Percentiles rank a stretch among this genome's conserved stretches.
These are phyloP conservation scores for Septoria petroselini DNA, from an alignment of 2,329 filamentous ascomycete species.

Conservation along the genomic window DNA sequence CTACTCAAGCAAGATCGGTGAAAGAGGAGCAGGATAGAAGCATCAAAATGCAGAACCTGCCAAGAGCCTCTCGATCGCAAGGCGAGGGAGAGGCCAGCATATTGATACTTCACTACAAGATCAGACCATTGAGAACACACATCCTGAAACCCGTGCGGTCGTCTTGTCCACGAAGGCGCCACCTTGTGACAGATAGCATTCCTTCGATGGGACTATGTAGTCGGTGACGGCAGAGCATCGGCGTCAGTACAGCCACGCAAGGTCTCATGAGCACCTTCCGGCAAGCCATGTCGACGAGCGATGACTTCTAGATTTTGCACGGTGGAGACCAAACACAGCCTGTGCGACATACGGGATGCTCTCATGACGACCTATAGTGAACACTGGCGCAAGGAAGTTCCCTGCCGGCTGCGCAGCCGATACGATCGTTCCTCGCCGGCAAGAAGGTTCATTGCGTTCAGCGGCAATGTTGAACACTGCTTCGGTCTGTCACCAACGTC, in stretches of 20 bases:
- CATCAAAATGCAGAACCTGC: no score
- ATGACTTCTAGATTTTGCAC: conserved; percentile 14
- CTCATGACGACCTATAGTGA: conserved; percentile 42
- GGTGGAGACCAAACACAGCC: conserved; percentile 14
- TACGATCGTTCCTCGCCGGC: conserved; percentile 43
- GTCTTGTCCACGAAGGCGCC: no score
- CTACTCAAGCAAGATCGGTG: no score
- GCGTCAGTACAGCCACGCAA: not conserved
- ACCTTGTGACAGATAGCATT: no score
- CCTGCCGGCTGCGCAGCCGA: conserved; percentile 41
- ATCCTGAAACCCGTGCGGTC: no score
- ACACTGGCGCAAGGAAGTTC: conserved; percentile 39
- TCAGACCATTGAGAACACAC: no score
- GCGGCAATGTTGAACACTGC: conserved; percentile 47
- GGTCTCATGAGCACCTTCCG: not conserved
- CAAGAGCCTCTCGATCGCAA: no score
- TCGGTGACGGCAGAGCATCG: not conserved
- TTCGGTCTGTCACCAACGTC: conserved; percentile 43
- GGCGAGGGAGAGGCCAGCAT: no score
- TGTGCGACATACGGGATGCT: conserved; percentile 31
- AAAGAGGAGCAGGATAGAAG: no score
- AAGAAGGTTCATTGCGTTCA: conserved; percentile 44
- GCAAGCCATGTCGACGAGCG: conserved; percentile 1
- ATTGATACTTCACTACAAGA: no score
- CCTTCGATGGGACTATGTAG: no score